These are phyloP conservation scores for Nicotiana attenuata DNA, from an alignment of 257 asterid genomes.

Conservation along the genomic window DNA sequence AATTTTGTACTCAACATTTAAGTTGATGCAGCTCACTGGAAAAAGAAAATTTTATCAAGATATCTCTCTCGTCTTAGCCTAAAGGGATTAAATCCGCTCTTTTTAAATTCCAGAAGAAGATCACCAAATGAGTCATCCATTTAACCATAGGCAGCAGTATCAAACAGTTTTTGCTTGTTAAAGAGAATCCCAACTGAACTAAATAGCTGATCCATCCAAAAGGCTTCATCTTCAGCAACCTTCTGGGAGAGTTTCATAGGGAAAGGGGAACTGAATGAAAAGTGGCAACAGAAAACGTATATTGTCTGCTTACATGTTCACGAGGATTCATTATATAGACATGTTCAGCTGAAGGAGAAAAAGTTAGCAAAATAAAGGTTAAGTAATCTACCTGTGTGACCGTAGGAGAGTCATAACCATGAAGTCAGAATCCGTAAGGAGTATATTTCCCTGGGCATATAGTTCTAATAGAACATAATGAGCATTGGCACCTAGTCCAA, in stretches of 20 bases:
- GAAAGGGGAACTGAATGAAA: not conserved
- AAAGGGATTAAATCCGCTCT: not conserved
- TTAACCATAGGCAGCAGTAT: not conserved
- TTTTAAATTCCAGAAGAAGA: not conserved
- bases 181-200: not conserved
- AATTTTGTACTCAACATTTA: not conserved
- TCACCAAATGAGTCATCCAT: not conserved
- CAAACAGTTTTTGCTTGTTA: conserved; percentile 3
- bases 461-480: conserved; percentile 88
- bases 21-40: not conserved
- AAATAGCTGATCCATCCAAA: not conserved
- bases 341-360: not conserved
- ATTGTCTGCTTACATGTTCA: not conserved
- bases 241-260: not conserved
- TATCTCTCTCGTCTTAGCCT: not conserved
- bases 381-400: conserved; percentile 75
- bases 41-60: not conserved
- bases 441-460: conserved; percentile 96
- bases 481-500: conserved; percentile 85
- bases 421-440: conserved; percentile 83
- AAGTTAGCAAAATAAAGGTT: conserved; percentile 14
- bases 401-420: conserved; percentile 91
- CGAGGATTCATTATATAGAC: not conserved
- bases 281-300: not conserved
- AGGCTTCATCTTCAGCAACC: not conserved